A percentile compares a stretch with the other conserved stretches of the same genome.
phyloP scores from a whole-genome alignment of 208 protist species.

The Sergeia podlipaevii region DNA sequence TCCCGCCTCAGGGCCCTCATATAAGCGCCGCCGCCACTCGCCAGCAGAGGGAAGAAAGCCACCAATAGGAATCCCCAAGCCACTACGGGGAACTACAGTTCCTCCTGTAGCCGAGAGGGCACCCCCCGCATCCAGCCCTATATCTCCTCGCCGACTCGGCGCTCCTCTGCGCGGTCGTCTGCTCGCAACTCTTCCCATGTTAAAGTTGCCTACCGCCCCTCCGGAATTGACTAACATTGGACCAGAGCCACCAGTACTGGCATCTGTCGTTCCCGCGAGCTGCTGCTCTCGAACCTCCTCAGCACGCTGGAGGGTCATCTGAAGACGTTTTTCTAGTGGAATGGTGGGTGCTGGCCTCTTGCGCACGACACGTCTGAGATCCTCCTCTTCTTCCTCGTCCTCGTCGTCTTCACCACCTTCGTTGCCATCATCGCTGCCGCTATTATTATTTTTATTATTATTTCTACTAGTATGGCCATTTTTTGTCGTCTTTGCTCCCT shows the following conservation, averaged over 20 bases:
- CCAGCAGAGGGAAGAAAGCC: no score
- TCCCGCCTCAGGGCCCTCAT: no score
- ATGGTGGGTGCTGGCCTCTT: conserved; percentile 49
- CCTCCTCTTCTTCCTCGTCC: conserved; percentile 8
- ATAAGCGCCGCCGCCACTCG: no score
- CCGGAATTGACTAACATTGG: no score
- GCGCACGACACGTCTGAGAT: conserved; percentile 25
- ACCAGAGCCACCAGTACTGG: no score
- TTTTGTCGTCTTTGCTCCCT: neutral
- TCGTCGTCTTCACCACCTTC: neutral
- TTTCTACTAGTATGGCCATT: no score
- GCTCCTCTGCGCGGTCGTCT: neutral
- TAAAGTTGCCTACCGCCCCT: conserved; percentile 3
- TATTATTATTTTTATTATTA: neutral
- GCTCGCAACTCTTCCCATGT: neutral
- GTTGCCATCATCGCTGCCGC: neutral
- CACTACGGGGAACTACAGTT: no score
- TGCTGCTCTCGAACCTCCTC: conserved; percentile 20
- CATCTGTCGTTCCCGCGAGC: neutral
- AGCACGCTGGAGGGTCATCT: conserved; percentile 36
- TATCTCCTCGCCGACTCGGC: neutral
- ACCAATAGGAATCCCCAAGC: no score
- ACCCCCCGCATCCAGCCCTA: no score
- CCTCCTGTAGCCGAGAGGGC: no score
- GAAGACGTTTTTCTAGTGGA: conserved; percentile 37